Conservation (phyloP, 495 filamentous ascomycete species). For the Neurospora sp. region DNA sequence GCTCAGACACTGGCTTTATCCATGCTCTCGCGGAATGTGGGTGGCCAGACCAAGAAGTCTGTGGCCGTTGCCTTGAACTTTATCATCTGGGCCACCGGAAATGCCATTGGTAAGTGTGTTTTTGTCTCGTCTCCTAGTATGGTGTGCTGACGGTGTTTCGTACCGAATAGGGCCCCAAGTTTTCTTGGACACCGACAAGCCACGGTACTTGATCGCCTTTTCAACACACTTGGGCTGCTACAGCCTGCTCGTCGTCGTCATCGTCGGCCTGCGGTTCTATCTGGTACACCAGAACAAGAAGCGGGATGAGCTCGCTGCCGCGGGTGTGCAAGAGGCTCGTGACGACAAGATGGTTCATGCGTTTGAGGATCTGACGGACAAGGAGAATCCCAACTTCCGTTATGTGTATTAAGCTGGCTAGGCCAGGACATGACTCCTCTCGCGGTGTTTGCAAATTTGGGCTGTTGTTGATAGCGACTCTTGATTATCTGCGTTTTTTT, state of each 20-base stretch:
- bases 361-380: slow-evolving; percentile 51
- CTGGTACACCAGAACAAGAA: slow-evolving; percentile 36
- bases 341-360: slow-evolving; percentile 37
- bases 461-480: neutral
- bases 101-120: slow-evolving; percentile 29
- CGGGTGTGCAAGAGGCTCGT: slow-evolving; percentile 28
- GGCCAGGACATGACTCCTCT: neutral
- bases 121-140: neutral
- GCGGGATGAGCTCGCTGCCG: slow-evolving; percentile 33
- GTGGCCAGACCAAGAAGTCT: slow-evolving; percentile 46
- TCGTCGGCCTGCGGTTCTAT: slow-evolving; percentile 38
- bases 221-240: slow-evolving; percentile 47
- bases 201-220: slow-evolving; percentile 45
- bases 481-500: neutral
- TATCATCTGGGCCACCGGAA: slow-evolving; percentile 40
- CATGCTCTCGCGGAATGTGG: slow-evolving; percentile 41
- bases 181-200: slow-evolving; percentile 38
- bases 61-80: slow-evolving; percentile 40
- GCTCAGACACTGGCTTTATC: slow-evolving; percentile 44
- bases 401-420: slow-evolving; percentile 25
- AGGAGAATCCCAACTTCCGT: slow-evolving; percentile 46
- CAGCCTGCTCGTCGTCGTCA: slow-evolving; percentile 32
- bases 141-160: neutral
- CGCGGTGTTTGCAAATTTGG: neutral
- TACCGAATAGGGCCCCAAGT: slow-evolving; percentile 35